These are phyloP conservation scores for Zygotorulaspora mrakii DNA, from an alignment of 1,139 yeast species.

Conservation along the genomic window DNA sequence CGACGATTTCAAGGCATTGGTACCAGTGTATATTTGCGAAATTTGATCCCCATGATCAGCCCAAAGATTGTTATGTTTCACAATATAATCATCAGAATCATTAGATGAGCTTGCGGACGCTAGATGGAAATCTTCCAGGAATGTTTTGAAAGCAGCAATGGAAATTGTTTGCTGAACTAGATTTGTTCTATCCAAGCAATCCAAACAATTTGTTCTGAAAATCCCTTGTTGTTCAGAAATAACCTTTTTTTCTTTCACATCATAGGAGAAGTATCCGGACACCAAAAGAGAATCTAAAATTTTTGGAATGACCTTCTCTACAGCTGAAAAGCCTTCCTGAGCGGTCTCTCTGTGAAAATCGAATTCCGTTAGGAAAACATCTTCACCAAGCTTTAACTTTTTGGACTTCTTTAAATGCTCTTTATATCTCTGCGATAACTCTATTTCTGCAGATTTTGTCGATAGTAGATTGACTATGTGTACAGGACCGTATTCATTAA, in stretches of 20 bases:
- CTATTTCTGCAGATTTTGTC: constrained; percentile 71
- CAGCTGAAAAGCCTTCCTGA: constrained; percentile 82
- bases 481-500: constrained; percentile 76
- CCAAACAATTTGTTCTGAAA: constrained; percentile 89
- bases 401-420: constrained; percentile 45
- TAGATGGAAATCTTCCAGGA: constrained; percentile 49
- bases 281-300: constrained; percentile 63
- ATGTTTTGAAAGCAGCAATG: constrained; percentile 58
- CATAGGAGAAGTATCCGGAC: constrained; percentile 77
- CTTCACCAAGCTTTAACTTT: constrained; percentile 41
- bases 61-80: constrained; percentile 80
- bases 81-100: constrained; percentile 48
- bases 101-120: constrained; percentile 33
- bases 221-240: constrained; percentile 81
- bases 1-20: constrained; percentile 91
- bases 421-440: constrained; percentile 63
- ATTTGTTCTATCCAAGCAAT: constrained; percentile 92
- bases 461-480: constrained; percentile 83
- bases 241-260: constrained; percentile 45
- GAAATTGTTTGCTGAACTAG: constrained; percentile 86
- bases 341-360: constrained; percentile 94
- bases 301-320: constrained; percentile 62
- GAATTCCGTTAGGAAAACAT: constrained; percentile 67
- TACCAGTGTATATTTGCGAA: constrained; percentile 95
- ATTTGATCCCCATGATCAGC: constrained; percentile 98